Percentiles rank a stretch among this genome's conserved stretches.
Conservation (phyloP, 1,284 basidiomycete genomes). For the Pseudozyma pruni region DNA sequence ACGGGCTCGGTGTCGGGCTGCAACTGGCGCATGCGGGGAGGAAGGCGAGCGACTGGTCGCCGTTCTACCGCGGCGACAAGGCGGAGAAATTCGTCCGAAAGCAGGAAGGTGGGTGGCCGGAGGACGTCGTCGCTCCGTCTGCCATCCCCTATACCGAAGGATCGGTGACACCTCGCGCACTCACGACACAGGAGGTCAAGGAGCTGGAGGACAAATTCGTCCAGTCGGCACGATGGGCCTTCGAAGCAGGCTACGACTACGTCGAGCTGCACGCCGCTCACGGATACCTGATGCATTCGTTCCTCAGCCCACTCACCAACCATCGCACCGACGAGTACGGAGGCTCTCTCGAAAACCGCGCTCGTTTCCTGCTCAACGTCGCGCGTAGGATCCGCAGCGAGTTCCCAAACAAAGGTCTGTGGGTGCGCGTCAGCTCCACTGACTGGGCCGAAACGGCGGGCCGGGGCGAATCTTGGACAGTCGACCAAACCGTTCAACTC, state of each 20-base stretch:
- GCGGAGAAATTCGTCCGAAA: conserved; percentile 42
- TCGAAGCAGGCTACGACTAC: conserved; percentile 73
- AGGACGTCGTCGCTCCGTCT: conserved; percentile 75
- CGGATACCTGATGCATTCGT: conserved; percentile 76
- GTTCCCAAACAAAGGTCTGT: conserved; percentile 60
- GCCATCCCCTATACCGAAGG: conserved; percentile 72
- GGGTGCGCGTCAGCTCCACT: conserved; percentile 62
- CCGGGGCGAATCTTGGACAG: conserved; percentile 52
- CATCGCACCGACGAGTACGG: conserved; percentile 66
- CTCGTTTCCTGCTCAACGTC: conserved; percentile 49
- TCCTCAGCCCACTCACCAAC: conserved; percentile 60
- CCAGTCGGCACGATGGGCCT: conserved; percentile 74
- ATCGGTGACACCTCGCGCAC: conserved; percentile 74
- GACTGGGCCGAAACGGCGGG: conserved; percentile 58
- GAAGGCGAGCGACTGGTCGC: conserved; percentile 73
- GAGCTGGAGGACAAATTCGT: conserved; percentile 76
- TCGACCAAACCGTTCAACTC: conserved; percentile 54
- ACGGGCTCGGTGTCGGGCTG: conserved; percentile 77
- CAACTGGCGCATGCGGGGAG: conserved; percentile 84
- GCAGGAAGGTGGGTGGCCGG: conserved; percentile 76
- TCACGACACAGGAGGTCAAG: conserved; percentile 74
- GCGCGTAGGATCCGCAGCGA: conserved; percentile 50
- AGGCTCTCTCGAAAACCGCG: conserved; percentile 61
- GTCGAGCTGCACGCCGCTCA: conserved; percentile 73
- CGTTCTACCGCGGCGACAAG: conserved; percentile 68